Conservation (phyloP, 108 stramenopile genomes). For the Craspedostauros australis region DNA sequence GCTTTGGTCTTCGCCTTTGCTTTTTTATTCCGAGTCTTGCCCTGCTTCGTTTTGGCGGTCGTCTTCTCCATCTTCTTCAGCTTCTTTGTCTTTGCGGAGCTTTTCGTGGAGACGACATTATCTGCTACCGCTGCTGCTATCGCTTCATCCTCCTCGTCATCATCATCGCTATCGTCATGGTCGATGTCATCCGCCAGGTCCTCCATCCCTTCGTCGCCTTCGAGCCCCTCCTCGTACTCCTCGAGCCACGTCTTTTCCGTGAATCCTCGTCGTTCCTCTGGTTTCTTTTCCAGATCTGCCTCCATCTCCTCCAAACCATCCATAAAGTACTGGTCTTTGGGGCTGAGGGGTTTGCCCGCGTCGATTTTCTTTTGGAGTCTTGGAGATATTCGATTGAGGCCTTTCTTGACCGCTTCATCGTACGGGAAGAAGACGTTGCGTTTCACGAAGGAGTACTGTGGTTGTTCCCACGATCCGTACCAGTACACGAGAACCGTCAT, state of each 20-base stretch:
- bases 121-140: neutral
- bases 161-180: constrained; percentile 1
- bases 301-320: constrained; percentile 30
- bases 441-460: constrained; percentile 18
- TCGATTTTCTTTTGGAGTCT: constrained; percentile 7
- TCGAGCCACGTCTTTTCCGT: constrained; percentile 16
- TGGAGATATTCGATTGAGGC: constrained; percentile 8
- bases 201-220: constrained; percentile 1
- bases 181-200: too few relatives aligned
- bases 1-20: neutral
- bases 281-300: constrained; percentile 24
- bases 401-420: constrained; percentile 22
- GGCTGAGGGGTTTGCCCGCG: constrained; percentile 15
- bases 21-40: constrained; percentile 4
- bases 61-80: constrained; percentile 6
- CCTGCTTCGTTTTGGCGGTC: constrained; percentile 4
- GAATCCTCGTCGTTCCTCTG: constrained; percentile 22
- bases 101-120: neutral
- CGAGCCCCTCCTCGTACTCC: constrained; percentile 15
- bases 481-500: constrained; percentile 23
- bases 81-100: neutral
- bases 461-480: constrained; percentile 26
- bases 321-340: neutral
- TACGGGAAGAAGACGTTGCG: constrained; percentile 17
- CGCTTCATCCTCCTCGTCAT: constrained; percentile 9